Conservation (phyloP, 306 rosid genomes). For the Cicer pinnatifidum region DNA sequence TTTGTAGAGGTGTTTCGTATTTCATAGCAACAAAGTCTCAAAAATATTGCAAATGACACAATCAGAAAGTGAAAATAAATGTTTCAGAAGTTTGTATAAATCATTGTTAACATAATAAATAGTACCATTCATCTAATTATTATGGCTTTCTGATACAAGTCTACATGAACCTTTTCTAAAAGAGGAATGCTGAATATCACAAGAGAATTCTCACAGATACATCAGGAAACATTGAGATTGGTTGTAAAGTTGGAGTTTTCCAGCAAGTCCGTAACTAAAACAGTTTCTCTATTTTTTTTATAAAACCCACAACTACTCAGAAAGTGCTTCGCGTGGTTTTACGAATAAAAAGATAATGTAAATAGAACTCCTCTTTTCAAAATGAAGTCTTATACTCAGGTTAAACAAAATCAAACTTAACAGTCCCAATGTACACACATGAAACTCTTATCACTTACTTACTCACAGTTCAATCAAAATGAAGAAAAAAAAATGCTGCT, state of each 20-base stretch:
- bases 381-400: background rate
- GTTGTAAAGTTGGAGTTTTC: too few relatives aligned
- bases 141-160: background rate
- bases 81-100: too few relatives aligned
- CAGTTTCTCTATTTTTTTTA: too few relatives aligned
- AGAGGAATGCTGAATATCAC: too few relatives aligned
- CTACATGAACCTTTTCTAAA: background rate
- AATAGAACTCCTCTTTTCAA: background rate
- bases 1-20: too few relatives aligned
- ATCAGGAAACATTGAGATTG: too few relatives aligned
- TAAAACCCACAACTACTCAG: too few relatives aligned
- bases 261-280: too few relatives aligned
- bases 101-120: background rate
- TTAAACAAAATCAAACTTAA: slow-evolving; percentile 15
- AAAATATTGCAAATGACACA: background rate
- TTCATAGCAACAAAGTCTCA: background rate
- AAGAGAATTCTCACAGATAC: too few relatives aligned
- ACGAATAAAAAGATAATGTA: too few relatives aligned
- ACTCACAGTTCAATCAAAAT: slow-evolving; percentile 7
- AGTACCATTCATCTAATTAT: background rate
- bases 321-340: too few relatives aligned
- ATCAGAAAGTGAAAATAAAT: too few relatives aligned
- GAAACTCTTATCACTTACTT: background rate
- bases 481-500: background rate
- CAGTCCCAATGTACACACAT: background rate